Evolutionary conservation across 140 eudicot species (phyloP), one percentile per base, ranked within the genome.

Genomic region (Anethum foeniculum): DNA sequence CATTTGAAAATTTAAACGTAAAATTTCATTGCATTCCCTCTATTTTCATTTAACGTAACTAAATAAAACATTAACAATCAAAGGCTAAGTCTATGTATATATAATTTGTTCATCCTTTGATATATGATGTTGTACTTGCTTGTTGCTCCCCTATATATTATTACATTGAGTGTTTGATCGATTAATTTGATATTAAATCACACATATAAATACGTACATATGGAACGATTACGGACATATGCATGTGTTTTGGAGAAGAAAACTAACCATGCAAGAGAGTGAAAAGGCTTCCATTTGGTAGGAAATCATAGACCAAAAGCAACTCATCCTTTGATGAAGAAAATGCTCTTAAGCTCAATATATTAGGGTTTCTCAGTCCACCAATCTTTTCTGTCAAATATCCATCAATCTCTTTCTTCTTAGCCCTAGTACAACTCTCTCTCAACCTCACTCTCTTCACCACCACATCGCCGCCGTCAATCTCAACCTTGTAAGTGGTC

Each of bases 221-320:
- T 49, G 56, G 6, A 49, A 49, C n/a, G n/a, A n/a, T n/a, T n/a
- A 49, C 56, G 23, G 16, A 49, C 56, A 49, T 15, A 49, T 15
- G 56, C 56, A 58, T 58, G 67, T 23, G 67, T n/a, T 58, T 58
- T 7, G n/a, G 8, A 58, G 67, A 23, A 58, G 30, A 32, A 64
- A 34, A 71, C 80, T 36, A 49, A 90, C 94, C 92, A 73, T 90
- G 94, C 82, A 90, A 90, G 81, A 90, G 92, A 84, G 80, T 82
- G 72, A 84, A 83, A 71, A 90, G 83, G 76, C 88, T 90, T 11
- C 94, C 94, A 82, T 81, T 85, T 74, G 64, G 80, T 80, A 86
- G 80, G 60, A 58, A 90, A 82, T 90, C 94, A 39, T 82, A 86
- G 18, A 90, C 91, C 5, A 90, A 75, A 49, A 90, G 83, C 81